Evolutionary conservation across 345 rosid species (phyloP), one percentile per base, ranked within the genome.

Genomic region (Cardamine resedifolia): DNA sequence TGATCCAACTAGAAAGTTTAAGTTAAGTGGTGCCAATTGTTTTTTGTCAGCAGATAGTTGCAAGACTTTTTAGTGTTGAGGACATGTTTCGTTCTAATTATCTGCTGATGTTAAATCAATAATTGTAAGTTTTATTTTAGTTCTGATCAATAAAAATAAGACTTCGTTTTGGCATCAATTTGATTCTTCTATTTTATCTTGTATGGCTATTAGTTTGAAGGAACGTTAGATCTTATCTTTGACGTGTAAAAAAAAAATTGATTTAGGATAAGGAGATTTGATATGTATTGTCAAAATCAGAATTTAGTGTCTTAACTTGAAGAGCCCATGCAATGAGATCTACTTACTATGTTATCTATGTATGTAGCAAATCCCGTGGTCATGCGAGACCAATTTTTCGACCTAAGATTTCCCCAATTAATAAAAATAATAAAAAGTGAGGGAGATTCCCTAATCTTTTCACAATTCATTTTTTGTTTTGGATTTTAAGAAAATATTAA

Each of bases 1-100:
- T 23, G 21, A 55, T 55, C 20, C 61, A 64, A 64, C 11, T 34
- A 59, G 26, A 47, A 15, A 45, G 64, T 56, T 57, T 55, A 56
- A 28, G 50, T 56, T 60, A 19, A 51, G 21, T 38, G 66, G 55
- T 72, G 47, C 52, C 64, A 27, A 27, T 62, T 14, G 23, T 10
- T 33, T 53, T 53, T 53, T 8, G 60, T 45, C 72, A 38, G 72
- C 72, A 74, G 66, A 58, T 30, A 15, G 10, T 66, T 57, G 10
- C 4, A 63, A 28, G 33, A 43, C 21, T 15, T 20, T 45, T 28
- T 39, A 28, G 45, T 53, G 56, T 52, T 18, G 52, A 20, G 64
- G 53, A 63, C 43, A 34, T 61, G 26, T 51, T 62, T 62, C 30
- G 70, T 63, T 64, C 49, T 21, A 39, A 31, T 23, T 2, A 23